Evolutionary conservation across 179 eudicot genomes (phyloP), one percentile per base, ranked within the genome.

Genomic region (Beta corolliflora): DNA sequence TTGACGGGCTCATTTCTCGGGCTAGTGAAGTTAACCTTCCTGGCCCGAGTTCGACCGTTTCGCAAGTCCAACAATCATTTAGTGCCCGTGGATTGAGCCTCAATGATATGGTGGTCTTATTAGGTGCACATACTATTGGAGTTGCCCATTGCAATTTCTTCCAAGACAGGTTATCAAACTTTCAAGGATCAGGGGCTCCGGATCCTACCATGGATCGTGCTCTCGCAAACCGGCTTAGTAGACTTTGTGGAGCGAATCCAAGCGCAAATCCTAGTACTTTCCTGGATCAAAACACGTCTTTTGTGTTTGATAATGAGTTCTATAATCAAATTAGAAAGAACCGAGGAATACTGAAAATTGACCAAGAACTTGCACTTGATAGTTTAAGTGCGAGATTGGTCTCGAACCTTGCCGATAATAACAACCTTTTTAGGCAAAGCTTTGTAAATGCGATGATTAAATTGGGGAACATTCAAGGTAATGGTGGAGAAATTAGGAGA

Each of bases 111-210:
- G 90, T 90, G 15, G 75, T 85, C 9, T 85, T 91, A 10, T 64
- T 89, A 59, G 94, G 91, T 5, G 94, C 84, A 0, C 94, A 91
- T 84, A 86, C 94, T 0, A 87, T 91, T 3, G 93, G 94, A 14
- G 77, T 86, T 18, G 63, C 94, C 0, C 93, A 89, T 25, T 91
- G 94, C 23, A 25, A 5, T 23, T 85, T 90, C 54, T 90, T 89
- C 61, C 79, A 54, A 19, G 80, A 84, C 44, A 75, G 90, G 75
- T 66, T 91, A 11, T 77, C 86, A 5, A 66, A 84, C 61, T 87
- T 86, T 54, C 79, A 84, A 59, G 90, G 91, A 7, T 82, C 91
- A 1, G 86, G 87, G 0, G 68, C 72, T 16, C 88, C 92, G 0
- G 94, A 90, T 60, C 84, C 83, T 0, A 72, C 83, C 1, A 84